phyloP scores from a whole-genome alignment of 352 stramenopile species.

The Aphanomyces euteiches region DNA sequence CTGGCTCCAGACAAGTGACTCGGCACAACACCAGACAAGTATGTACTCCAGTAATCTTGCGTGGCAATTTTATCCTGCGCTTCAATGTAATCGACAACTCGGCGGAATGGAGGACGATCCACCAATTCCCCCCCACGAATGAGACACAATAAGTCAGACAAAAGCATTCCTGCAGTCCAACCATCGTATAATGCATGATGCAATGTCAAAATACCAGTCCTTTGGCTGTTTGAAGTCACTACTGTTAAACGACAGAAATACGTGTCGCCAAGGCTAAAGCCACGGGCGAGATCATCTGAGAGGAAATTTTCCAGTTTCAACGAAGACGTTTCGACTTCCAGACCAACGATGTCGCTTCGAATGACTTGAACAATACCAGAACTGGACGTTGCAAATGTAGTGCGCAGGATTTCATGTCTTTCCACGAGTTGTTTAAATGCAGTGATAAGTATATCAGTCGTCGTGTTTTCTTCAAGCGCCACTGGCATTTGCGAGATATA shows the following conservation, averaged over 20 bases:
- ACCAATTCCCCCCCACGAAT: neutral
- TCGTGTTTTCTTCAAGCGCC: neutral
- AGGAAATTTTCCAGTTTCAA: neutral
- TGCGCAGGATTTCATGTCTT: neutral
- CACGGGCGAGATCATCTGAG: neutral
- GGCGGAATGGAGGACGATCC: neutral
- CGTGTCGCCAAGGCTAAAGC: neutral
- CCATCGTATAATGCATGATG: conserved; percentile 8
- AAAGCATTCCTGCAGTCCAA: neutral
- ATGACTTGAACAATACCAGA: neutral
- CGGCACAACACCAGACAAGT: neutral
- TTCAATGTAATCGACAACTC: conserved; percentile 8
- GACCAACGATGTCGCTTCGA: neutral
- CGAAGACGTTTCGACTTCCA: neutral
- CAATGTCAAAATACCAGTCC: neutral
- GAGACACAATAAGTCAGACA: neutral
- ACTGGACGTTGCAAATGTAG: conserved; percentile 1
- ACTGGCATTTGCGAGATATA: conserved; percentile 1
- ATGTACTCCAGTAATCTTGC: neutral
- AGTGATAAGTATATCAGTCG: neutral
- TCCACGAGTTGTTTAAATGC: neutral
- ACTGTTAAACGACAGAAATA: neutral
- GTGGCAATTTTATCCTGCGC: neutral
- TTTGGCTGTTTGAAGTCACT: neutral
- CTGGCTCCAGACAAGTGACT: neutral